Evolutionary conservation across 805 yeast species (phyloP).

Genomic region (Candida lessepsii): DNA sequence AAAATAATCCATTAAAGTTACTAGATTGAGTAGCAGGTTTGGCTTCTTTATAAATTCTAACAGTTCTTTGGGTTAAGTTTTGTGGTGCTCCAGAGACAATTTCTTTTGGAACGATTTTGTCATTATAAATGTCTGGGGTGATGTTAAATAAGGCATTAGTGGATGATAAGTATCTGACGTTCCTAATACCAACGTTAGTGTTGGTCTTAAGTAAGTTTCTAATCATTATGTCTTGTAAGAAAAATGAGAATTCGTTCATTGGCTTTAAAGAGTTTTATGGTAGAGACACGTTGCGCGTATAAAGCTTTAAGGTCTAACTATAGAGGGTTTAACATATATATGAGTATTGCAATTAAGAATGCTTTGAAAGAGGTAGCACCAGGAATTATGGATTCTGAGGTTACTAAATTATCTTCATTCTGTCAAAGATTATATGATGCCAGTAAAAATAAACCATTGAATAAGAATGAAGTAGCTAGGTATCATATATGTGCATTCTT

Average conservation of each 20-base stretch:
- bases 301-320: background rate
- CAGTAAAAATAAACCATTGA: constrained; percentile 50
- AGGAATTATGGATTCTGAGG: constrained; percentile 37
- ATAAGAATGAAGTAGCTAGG: constrained; percentile 62
- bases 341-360: constrained; percentile 24
- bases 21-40: constrained; percentile 85
- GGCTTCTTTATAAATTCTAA: constrained; percentile 72
- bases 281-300: background rate
- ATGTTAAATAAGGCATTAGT: background rate
- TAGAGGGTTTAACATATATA: background rate
- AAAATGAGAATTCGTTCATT: constrained; percentile 7
- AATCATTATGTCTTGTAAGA: constrained; percentile 3
- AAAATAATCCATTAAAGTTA: constrained; percentile 47
- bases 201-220: constrained; percentile 5
- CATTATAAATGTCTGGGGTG: constrained; percentile 25
- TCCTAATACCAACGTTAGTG: constrained; percentile 2
- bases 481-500: constrained; percentile 65
- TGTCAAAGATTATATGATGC: constrained; percentile 46
- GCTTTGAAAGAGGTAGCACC: constrained; percentile 52
- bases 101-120: constrained; percentile 42
- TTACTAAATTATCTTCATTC: constrained; percentile 32
- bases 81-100: constrained; percentile 80
- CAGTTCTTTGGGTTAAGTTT: constrained; percentile 58
- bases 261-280: background rate
- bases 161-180: background rate